Base-by-base conservation (phyloP, 192 early-diverging fungal species). In the Backusella tarrabulga region DNA sequence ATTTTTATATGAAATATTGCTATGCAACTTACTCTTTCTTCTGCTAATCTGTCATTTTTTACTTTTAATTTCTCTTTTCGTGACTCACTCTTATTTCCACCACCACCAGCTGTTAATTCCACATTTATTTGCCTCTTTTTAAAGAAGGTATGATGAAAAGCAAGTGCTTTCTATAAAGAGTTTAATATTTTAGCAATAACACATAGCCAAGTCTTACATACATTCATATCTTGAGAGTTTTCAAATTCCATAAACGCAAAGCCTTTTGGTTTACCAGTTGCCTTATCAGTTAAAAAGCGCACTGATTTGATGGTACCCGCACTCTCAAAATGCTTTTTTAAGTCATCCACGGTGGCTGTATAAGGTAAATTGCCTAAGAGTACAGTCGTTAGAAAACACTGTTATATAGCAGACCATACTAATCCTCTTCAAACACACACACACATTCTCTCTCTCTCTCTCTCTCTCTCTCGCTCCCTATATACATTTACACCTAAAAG, bases 161-260 rank as follows among this genome's bases (percentile, higher is more conserved):
- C 87, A 14, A 93, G 78, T 63, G 88, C 90, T 80, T 85, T 88
- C 82, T 90, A 80, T 42, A 44, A 74, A 12, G 8, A 63, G 56
- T 63, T 63, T 29, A 23, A 12, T 63, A 12, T 69, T 6, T 56
- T 29, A 11, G 6, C 21, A 21, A 9, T 23, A 26, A 42, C 15
- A 44, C 15, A 14, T 5, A 17, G 5, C 14, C 0, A 4, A 14
- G 14, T 44, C 29, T 74, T 85, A 85, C 85, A 74, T 87, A 85
- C 85, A 74, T 87, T 89, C 79, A 91, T 71, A 36, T 88, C 75
- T 11, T 83, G 82, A 19, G 86, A 77, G 35, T 82, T 81, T 15
- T 80, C 85, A 72, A 93, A 89, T 79, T 93, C 92, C 36, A 90
- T 81, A 84, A 93, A 93, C 26, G 92, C 91, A 83, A 92, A 93